Evolutionary conservation across 768 basidiomycete genomes (phyloP).

Genomic region (Infundibulicybe gibba): DNA sequence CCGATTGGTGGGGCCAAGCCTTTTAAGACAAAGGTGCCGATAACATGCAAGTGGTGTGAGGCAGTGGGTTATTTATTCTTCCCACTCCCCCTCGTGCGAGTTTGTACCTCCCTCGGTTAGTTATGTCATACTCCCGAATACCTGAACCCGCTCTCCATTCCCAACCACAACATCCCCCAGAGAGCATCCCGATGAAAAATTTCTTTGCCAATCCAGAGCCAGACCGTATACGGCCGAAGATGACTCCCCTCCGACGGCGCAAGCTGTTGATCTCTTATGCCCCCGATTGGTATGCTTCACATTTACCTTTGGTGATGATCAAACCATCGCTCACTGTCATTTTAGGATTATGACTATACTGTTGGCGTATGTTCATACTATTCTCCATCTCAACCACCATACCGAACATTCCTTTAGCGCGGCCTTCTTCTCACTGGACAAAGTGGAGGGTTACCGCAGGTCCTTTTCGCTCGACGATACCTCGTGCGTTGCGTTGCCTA

Average conservation of each 20-base stretch:
- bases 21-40: no score
- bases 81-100: not conserved
- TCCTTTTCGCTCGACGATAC: constrained; percentile 78
- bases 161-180: constrained; percentile 1
- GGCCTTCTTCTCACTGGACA: constrained; percentile 59
- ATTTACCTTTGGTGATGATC: not conserved
- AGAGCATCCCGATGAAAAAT: constrained; percentile 17
- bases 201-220: constrained; percentile 19
- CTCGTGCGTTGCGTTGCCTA: constrained; percentile 44
- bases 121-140: constrained; percentile 29
- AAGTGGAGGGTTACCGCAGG: constrained; percentile 69
- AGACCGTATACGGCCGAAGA: constrained; percentile 13
- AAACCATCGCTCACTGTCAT: not conserved
- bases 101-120: no score
- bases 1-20: no score
- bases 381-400: not conserved
- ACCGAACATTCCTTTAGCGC: constrained; percentile 32
- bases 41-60: no score
- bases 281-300: constrained; percentile 63
- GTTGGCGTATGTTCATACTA: constrained; percentile 49
- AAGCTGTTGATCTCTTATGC: constrained; percentile 60
- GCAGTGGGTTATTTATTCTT: not conserved
- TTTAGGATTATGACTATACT: constrained; percentile 64
- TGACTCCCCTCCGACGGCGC: constrained; percentile 28
- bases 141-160: constrained; percentile 10